phyloP scores from a whole-genome alignment of 805 yeast species.

The Candida patagonica region DNA sequence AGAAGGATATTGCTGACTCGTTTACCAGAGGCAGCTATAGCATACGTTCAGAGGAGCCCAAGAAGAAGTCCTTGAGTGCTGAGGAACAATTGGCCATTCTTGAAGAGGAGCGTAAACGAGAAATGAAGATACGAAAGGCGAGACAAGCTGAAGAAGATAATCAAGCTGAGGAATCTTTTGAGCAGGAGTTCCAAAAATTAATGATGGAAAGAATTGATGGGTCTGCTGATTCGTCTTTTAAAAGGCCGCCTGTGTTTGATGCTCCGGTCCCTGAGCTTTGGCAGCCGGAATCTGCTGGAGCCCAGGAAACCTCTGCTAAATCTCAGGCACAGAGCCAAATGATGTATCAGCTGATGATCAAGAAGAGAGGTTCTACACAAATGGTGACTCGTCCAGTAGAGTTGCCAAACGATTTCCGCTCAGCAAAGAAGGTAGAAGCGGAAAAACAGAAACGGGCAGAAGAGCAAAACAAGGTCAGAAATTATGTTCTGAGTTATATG shows the following conservation, averaged over 20 bases:
- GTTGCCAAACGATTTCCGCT: conserved; percentile 45
- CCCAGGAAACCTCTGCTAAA: conserved; percentile 5
- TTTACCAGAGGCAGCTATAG: not conserved
- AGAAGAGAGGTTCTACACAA: conserved; percentile 20
- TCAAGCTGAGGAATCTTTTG: conserved; percentile 43
- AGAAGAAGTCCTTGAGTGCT: not conserved
- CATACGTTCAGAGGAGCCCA: not conserved
- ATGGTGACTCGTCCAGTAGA: conserved; percentile 21
- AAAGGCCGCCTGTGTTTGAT: conserved; percentile 17
- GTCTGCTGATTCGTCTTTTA: conserved; percentile 22
- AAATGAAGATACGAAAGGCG: not conserved
- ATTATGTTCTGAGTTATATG: conserved; percentile 14
- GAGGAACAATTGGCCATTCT: not conserved
- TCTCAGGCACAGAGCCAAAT: conserved; percentile 3
- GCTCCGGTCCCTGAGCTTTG: conserved; percentile 22
- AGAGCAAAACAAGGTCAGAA: conserved; percentile 43
- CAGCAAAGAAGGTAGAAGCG: conserved; percentile 43
- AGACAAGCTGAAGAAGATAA: conserved; percentile 29
- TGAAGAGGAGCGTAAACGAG: conserved; percentile 2
- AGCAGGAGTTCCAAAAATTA: conserved; percentile 45
- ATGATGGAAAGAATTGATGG: conserved; percentile 43
- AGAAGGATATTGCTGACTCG: not conserved
- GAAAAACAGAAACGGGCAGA: conserved; percentile 42
- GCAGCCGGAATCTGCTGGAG: conserved; percentile 5
- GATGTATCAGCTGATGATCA: conserved; percentile 39